Percentiles rank a stretch among this genome's conserved stretches.
Conservation (phyloP, 1,284 basidiomycete species). For the Sporisorium graminicola region DNA sequence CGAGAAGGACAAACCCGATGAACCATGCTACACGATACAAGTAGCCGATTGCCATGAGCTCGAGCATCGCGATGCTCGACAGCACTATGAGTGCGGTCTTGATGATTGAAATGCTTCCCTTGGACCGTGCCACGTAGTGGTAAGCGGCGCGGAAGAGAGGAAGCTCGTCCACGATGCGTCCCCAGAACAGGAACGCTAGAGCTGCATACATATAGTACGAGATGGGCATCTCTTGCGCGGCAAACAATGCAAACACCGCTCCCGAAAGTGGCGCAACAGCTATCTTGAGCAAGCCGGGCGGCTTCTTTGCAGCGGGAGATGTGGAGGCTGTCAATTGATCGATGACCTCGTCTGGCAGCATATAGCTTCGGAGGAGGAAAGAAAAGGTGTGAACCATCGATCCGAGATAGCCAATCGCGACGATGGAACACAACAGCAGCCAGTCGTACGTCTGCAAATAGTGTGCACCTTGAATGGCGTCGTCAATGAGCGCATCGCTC, state of each 20-base stretch:
- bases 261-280: slow-evolving; percentile 34
- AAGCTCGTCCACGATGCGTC: slow-evolving; percentile 48
- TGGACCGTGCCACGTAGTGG: not conserved
- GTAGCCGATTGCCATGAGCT: slow-evolving; percentile 80
- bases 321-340: not conserved
- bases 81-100: slow-evolving; percentile 9
- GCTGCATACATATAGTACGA: slow-evolving; percentile 82
- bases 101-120: not conserved
- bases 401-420: slow-evolving; percentile 80
- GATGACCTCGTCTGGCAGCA: slow-evolving; percentile 27
- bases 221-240: slow-evolving; percentile 77
- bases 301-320: not conserved
- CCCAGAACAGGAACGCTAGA: slow-evolving; percentile 81
- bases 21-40: slow-evolving; percentile 79
- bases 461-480: slow-evolving; percentile 77
- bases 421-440: slow-evolving; percentile 78
- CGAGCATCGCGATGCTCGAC: slow-evolving; percentile 54
- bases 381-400: slow-evolving; percentile 74
- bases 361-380: slow-evolving; percentile 61
- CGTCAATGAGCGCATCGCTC: slow-evolving; percentile 75
- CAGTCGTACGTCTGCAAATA: slow-evolving; percentile 90
- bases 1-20: slow-evolving; percentile 77
- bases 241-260: slow-evolving; percentile 72
- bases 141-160: slow-evolving; percentile 31
- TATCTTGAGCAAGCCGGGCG: slow-evolving; percentile 20